Conservation (phyloP, 2,329 filamentous ascomycete genomes). For the Madurella mycetomatis region DNA sequence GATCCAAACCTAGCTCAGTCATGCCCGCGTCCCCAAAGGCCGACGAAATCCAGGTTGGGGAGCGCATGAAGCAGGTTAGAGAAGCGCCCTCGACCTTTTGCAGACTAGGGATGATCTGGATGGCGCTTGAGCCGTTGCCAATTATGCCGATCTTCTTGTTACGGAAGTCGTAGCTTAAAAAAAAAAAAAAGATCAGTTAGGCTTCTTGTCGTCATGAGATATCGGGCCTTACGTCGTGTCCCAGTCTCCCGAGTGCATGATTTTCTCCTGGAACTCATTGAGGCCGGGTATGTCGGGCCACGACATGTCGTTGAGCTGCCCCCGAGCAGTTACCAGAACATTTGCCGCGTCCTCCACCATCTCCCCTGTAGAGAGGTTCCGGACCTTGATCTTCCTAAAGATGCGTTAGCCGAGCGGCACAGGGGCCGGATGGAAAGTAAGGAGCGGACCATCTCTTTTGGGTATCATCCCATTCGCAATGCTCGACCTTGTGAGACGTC, state of each 20-base stretch:
- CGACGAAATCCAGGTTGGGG: conserved; percentile 47
- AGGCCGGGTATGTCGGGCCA: conserved; percentile 44
- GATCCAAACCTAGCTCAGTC: conserved; percentile 39
- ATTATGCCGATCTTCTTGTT: conserved; percentile 48
- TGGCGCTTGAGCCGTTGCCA: conserved; percentile 49
- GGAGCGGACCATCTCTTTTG: conserved; percentile 37
- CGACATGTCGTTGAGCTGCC: conserved; percentile 39
- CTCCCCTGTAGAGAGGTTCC: conserved; percentile 33
- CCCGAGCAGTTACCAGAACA: conserved; percentile 39
- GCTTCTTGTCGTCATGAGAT: neutral
- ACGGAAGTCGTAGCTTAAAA: conserved; percentile 40
- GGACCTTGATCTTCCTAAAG: conserved; percentile 33
- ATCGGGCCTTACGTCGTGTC: conserved; percentile 32
- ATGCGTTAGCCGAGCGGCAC: neutral
- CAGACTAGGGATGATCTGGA: conserved; percentile 49
- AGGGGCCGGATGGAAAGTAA: neutral
- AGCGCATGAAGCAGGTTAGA: conserved; percentile 45
- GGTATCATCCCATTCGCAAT: conserved; percentile 38
- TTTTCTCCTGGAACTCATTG: conserved; percentile 37
- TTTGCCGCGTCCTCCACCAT: conserved; percentile 38
- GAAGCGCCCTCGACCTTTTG: conserved; percentile 40
- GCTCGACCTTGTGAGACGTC: conserved; percentile 38
- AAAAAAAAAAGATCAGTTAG: neutral
- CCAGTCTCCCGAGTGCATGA: conserved; percentile 45
- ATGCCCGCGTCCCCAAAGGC: conserved; percentile 44